Percentiles rank a stretch among this genome's conserved stretches.
Conservation (phyloP, 768 basidiomycete genomes). For the Rhodosporidiobolus odoratus region DNA sequence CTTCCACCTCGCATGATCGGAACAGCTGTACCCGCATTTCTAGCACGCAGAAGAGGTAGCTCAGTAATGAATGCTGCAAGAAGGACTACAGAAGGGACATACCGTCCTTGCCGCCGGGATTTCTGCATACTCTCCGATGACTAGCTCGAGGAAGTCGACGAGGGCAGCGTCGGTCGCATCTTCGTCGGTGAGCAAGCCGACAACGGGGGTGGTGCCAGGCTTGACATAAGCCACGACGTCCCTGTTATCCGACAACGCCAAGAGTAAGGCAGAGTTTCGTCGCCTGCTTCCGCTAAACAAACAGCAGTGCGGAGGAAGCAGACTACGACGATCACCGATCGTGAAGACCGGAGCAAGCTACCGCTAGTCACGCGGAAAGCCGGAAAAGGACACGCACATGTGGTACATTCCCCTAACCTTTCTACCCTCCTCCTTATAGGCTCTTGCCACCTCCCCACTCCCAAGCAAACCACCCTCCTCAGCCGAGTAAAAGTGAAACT, state of each 20-base stretch:
- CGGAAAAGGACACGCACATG: background rate
- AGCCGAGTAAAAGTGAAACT: constrained; percentile 49
- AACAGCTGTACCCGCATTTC: constrained; percentile 41
- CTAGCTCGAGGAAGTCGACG: constrained; percentile 37
- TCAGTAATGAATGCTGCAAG: background rate
- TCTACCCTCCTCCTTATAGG: background rate
- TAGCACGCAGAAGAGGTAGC: background rate
- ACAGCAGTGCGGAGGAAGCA: background rate
- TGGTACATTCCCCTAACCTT: constrained; percentile 17
- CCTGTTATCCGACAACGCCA: background rate
- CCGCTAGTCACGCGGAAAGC: background rate
- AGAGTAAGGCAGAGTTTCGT: no score
- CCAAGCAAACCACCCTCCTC: constrained; percentile 50
- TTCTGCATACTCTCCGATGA: constrained; percentile 40
- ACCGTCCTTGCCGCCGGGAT: constrained; percentile 3
- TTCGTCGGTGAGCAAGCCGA: constrained; percentile 42
- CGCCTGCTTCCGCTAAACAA: background rate
- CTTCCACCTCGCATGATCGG: constrained; percentile 27
- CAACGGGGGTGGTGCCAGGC: constrained; percentile 38
- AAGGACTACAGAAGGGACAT: background rate
- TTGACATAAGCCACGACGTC: constrained; percentile 48
- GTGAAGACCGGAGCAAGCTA: background rate
- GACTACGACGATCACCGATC: background rate
- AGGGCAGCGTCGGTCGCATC: constrained; percentile 36
- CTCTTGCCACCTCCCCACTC: constrained; percentile 22